Percentiles rank a stretch among this genome's conserved stretches.
These are phyloP conservation scores for Neurospora sp. DNA, from an alignment of 2,329 filamentous ascomycete species.

Conservation along the genomic window DNA sequence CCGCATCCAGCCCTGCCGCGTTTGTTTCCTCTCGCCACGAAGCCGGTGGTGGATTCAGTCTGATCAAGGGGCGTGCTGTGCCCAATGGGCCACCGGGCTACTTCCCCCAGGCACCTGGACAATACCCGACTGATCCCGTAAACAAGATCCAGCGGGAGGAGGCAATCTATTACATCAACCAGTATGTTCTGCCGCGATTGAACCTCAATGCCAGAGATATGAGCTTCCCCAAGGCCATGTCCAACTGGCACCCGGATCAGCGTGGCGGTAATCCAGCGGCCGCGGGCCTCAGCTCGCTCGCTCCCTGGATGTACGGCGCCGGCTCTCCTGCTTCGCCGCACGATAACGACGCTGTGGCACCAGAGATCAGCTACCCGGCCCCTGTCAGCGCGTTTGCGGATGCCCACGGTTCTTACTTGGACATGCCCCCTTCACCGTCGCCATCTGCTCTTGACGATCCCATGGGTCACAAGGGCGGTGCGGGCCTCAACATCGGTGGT, in stretches of 20 bases:
- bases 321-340: conserved; percentile 25
- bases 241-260: conserved; percentile 18
- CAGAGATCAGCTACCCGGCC: conserved; percentile 24
- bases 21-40: conserved; percentile 49
- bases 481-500: not conserved
- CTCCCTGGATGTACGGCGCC: conserved; percentile 46
- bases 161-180: conserved; percentile 59
- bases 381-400: conserved; percentile 16
- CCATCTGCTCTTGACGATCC: not conserved
- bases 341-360: conserved; percentile 23
- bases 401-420: conserved; percentile 3
- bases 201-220: conserved; percentile 42
- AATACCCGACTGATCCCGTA: conserved; percentile 46
- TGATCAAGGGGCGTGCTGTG: conserved; percentile 56
- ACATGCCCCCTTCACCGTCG: conserved; percentile 1
- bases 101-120: conserved; percentile 41
- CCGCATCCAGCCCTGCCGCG: conserved; percentile 41
- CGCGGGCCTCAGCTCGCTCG: conserved; percentile 43
- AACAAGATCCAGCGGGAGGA: conserved; percentile 58
- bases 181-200: conserved; percentile 53
- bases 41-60: conserved; percentile 46
- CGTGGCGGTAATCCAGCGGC: conserved; percentile 29
- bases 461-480: not conserved
- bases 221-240: conserved; percentile 19
- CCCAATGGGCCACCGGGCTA: conserved; percentile 54